phyloP scores from a whole-genome alignment of 1,284 basidiomycete species.

The Ceratorhiza oryzae-sativae region DNA sequence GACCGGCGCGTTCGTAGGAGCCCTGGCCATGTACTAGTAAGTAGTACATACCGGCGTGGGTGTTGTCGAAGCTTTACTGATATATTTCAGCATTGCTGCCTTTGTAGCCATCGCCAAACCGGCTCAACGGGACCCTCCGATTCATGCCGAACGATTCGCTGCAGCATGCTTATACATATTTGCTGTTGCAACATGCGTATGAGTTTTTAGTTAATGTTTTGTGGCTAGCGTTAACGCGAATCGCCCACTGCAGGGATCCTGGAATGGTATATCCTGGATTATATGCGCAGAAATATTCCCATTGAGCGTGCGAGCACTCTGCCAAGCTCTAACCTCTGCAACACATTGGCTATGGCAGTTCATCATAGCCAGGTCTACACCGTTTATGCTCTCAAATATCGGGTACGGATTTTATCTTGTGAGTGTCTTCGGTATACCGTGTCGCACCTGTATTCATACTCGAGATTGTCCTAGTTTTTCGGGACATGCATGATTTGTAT shows the following conservation, averaged over 20 bases:
- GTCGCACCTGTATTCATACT: too few species aligned
- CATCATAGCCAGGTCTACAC: conserved; percentile 50
- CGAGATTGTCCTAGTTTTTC: too few species aligned
- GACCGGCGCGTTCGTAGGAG: conserved; percentile 54
- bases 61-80: not conserved
- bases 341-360: conserved; percentile 53
- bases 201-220: too few species aligned
- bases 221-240: too few species aligned
- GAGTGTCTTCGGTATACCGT: not conserved
- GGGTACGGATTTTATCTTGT: conserved; percentile 28
- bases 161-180: conserved; percentile 50
- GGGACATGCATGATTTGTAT: conserved; percentile 32
- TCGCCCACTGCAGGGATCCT: conserved; percentile 48
- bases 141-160: conserved; percentile 44
- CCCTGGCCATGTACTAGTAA: conserved; percentile 51
- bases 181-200: conserved; percentile 48
- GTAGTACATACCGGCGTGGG: not conserved
- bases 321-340: conserved; percentile 50
- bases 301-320: conserved; percentile 51
- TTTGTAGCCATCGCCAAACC: conserved; percentile 29
- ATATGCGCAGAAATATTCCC: conserved; percentile 52
- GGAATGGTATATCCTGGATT: conserved; percentile 46
- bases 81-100: conserved; percentile 9
- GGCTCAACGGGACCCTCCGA: not conserved
- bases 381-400: conserved; percentile 48